These are phyloP conservation scores for Petunia axillaris DNA, from an alignment of 257 asterid genomes.

Conservation along the genomic window DNA sequence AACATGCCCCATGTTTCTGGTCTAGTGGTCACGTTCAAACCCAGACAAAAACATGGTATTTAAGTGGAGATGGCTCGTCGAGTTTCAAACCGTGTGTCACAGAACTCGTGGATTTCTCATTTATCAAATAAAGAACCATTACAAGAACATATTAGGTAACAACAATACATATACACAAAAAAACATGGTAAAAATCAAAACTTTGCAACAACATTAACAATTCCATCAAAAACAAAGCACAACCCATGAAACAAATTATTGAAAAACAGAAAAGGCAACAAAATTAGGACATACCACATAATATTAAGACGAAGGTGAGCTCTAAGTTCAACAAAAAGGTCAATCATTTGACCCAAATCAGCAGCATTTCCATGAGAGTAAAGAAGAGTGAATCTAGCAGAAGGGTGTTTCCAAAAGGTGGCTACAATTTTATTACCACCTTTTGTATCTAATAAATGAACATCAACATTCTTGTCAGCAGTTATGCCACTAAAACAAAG, in stretches of 20 bases:
- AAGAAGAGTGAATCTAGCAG: conserved; percentile 76
- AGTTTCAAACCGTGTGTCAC: too few species aligned
- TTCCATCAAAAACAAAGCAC: background rate
- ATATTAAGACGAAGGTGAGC: conserved; percentile 98
- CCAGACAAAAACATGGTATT: too few species aligned
- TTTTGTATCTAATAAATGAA: conserved; percentile 79
- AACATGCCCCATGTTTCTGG: too few species aligned
- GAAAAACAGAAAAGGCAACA: background rate
- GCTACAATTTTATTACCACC: conserved; percentile 86
- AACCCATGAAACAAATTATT: conserved; percentile 28
- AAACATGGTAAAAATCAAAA: too few species aligned
- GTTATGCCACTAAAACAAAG: conserved; percentile 77
- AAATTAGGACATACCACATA: conserved; percentile 61
- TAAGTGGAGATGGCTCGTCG: too few species aligned
- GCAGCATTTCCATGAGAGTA: conserved; percentile 99
- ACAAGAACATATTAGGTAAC: background rate
- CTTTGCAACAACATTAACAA: too few species aligned
- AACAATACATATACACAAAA: too few species aligned
- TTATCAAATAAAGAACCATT: too few species aligned
- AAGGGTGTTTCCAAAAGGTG: conserved; percentile 90
- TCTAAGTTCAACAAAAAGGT: conserved; percentile 95
- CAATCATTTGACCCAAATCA: conserved; percentile 99
- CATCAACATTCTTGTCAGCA: conserved; percentile 84
- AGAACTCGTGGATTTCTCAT: too few species aligned
- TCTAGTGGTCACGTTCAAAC: too few species aligned